These are phyloP conservation scores for Biscutella auriculata DNA, from an alignment of 441 rosid species.

Conservation along the genomic window DNA sequence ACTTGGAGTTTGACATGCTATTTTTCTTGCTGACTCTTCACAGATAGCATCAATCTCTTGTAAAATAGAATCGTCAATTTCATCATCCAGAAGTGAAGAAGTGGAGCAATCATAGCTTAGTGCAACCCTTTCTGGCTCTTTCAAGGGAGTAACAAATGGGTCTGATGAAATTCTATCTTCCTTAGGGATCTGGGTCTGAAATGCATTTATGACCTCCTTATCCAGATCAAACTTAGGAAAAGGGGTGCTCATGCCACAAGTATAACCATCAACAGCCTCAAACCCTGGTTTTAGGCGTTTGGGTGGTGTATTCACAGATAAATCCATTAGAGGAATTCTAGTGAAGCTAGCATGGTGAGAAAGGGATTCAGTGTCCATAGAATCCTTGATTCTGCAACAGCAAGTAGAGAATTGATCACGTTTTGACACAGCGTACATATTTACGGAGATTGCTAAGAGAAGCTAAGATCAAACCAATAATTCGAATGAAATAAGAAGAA, in stretches of 20 bases:
- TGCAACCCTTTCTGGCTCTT: slow-evolving; percentile 22
- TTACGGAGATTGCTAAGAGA: neutral
- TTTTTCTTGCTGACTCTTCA: slow-evolving; percentile 38
- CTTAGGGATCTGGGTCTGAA: slow-evolving; percentile 5
- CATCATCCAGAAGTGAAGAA: slow-evolving; percentile 56
- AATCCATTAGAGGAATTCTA: slow-evolving; percentile 52
- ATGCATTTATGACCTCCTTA: slow-evolving; percentile 7
- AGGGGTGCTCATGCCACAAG: slow-evolving; percentile 1
- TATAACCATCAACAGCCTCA: slow-evolving; percentile 5
- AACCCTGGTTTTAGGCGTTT: slow-evolving; percentile 2
- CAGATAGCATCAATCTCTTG: slow-evolving; percentile 63
- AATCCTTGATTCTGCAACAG: slow-evolving; percentile 25
- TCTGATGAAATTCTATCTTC: slow-evolving; percentile 11
- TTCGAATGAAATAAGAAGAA: neutral
- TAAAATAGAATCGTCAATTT: slow-evolving; percentile 51
- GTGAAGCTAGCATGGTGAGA: slow-evolving; percentile 14
- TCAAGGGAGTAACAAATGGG: slow-evolving; percentile 40
- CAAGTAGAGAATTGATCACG: neutral
- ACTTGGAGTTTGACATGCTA: slow-evolving; percentile 19
- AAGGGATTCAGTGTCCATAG: slow-evolving; percentile 16
- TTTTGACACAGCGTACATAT: neutral
- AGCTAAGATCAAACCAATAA: neutral
- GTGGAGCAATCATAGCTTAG: slow-evolving; percentile 21
- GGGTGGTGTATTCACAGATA: slow-evolving; percentile 31
- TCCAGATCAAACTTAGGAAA: neutral